Evolutionary conservation across 2,329 filamentous ascomycete species (phyloP).

Genomic region (Fusarium metavorans): DNA sequence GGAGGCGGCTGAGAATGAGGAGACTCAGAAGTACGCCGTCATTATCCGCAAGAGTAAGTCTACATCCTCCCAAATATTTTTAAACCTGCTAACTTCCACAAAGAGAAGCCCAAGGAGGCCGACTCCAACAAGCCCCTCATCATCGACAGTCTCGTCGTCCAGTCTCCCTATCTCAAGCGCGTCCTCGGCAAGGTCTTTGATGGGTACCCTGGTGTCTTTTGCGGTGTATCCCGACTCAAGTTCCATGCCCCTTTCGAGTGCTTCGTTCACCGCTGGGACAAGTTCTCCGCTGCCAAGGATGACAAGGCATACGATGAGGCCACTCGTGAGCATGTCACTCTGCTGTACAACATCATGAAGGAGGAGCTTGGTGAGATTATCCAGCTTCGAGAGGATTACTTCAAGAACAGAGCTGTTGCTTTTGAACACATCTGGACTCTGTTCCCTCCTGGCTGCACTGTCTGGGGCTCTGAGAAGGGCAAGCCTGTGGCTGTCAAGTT

Average conservation of each 20-base stretch:
- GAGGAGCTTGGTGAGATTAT: constrained; percentile 65
- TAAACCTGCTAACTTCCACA: neutral
- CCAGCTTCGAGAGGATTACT: constrained; percentile 62
- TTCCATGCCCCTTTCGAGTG: constrained; percentile 72
- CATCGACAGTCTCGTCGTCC: constrained; percentile 72
- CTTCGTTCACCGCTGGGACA: constrained; percentile 74
- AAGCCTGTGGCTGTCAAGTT: constrained; percentile 56
- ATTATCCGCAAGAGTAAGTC: constrained; percentile 64
- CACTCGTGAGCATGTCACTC: constrained; percentile 59
- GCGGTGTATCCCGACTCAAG: constrained; percentile 69
- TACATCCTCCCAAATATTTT: fast-evolving
- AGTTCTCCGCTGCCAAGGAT: constrained; percentile 56
- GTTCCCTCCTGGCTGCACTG: constrained; percentile 59
- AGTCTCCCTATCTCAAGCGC: constrained; percentile 70
- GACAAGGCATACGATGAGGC: constrained; percentile 54
- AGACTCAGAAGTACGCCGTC: constrained; percentile 71
- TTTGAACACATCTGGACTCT: constrained; percentile 67
- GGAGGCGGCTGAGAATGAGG: constrained; percentile 69
- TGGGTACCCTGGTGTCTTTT: constrained; percentile 71
- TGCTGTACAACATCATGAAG: constrained; percentile 61
- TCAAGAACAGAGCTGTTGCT: constrained; percentile 65
- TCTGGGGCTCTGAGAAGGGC: constrained; percentile 55
- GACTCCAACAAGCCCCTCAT: constrained; percentile 71
- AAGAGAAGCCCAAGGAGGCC: constrained; percentile 60
- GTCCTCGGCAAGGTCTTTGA: constrained; percentile 66